These are phyloP conservation scores for Ceratobasidium theobromae DNA, from an alignment of 1,284 basidiomycete genomes.

Conservation along the genomic window DNA sequence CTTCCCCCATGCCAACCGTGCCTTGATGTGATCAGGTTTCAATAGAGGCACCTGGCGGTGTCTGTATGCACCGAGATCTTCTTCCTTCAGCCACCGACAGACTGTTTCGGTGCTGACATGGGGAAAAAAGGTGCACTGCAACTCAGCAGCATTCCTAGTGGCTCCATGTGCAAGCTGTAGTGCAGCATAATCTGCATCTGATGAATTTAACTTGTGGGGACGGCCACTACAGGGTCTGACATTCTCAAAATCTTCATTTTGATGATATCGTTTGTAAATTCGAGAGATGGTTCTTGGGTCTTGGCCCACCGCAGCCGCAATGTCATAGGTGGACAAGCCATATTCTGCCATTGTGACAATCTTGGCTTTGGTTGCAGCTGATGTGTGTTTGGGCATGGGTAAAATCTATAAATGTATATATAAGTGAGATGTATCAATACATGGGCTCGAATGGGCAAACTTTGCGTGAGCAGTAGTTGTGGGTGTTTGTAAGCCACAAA, in stretches of 20 bases:
- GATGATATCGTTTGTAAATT: background rate
- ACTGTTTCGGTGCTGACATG: constrained; percentile 6
- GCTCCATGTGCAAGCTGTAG: background rate
- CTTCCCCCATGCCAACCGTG: background rate
- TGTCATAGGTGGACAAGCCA: background rate
- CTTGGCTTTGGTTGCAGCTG: background rate
- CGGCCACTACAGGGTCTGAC: background rate
- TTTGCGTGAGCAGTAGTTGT: no score
- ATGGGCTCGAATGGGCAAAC: no score
- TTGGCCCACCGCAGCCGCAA: background rate
- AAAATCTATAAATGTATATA: background rate
- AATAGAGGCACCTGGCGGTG: background rate
- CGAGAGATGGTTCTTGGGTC: background rate
- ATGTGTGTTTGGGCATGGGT: constrained; percentile 1
- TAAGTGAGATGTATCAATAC: no score
- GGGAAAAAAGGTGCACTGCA: background rate
- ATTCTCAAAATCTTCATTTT: background rate
- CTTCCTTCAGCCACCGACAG: background rate
- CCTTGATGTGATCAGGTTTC: background rate
- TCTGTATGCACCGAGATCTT: background rate
- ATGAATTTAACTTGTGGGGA: background rate
- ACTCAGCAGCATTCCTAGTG: background rate
- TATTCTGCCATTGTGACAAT: constrained; percentile 4
- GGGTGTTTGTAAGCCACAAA: background rate
- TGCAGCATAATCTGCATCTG: background rate